Conservation (phyloP, 1,284 basidiomycete genomes). For the Pterula multifida region DNA sequence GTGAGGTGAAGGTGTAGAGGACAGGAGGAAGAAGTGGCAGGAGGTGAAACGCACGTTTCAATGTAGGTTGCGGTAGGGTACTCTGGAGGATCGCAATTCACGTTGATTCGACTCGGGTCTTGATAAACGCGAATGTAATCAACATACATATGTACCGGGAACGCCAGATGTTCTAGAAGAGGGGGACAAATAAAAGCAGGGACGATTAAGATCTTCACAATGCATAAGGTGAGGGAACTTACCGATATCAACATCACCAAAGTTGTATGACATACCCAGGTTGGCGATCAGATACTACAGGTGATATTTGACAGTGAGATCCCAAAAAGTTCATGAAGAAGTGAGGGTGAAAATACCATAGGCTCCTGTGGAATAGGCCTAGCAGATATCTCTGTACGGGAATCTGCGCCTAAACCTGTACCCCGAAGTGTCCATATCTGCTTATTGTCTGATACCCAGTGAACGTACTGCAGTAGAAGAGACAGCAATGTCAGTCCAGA, state of each 20-base stretch:
- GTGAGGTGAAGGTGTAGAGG: no score
- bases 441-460: slow-evolving; percentile 50
- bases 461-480: slow-evolving; percentile 60
- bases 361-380: slow-evolving; percentile 62
- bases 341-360: slow-evolving; percentile 32
- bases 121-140: slow-evolving; percentile 65
- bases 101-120: slow-evolving; percentile 34
- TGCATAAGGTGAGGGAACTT: slow-evolving; percentile 32
- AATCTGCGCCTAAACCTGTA: slow-evolving; percentile 50
- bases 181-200: background rate
- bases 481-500: background rate
- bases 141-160: slow-evolving; percentile 28
- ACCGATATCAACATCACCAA: slow-evolving; percentile 34
- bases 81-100: slow-evolving; percentile 55
- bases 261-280: slow-evolving; percentile 54
- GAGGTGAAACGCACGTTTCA: slow-evolving; percentile 12
- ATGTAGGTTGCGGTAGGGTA: slow-evolving; percentile 55
- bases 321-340: background rate
- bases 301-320: background rate
- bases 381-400: slow-evolving; percentile 40
- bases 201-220: slow-evolving; percentile 19
- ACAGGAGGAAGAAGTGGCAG: slow-evolving; percentile 18
- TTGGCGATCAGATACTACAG: slow-evolving; percentile 45
- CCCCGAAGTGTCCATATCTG: slow-evolving; percentile 57
- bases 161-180: slow-evolving; percentile 15